Evolutionary conservation across 495 filamentous ascomycete species (phyloP).

Genomic region (Annulohypoxylon moriforme): DNA sequence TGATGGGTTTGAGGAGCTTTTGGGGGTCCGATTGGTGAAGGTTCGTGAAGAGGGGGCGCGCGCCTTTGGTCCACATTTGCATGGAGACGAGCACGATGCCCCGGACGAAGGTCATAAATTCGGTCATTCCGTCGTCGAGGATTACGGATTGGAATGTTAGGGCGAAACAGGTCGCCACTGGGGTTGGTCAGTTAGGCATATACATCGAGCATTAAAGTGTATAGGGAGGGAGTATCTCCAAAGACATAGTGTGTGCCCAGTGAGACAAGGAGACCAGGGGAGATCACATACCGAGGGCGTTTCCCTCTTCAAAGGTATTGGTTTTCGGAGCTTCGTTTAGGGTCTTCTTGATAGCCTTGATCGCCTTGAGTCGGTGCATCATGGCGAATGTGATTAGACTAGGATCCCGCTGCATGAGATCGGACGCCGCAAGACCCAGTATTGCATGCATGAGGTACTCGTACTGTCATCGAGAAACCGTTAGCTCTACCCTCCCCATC

Average conservation of each 20-base stretch:
- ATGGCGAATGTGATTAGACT: conserved; percentile 57
- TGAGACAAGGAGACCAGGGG: background rate
- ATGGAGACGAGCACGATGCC: conserved; percentile 66
- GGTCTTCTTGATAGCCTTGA: conserved; percentile 63
- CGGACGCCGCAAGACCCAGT: conserved; percentile 67
- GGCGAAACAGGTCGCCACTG: conserved; percentile 68
- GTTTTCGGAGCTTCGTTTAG: conserved; percentile 52
- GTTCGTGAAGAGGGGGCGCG: conserved; percentile 61
- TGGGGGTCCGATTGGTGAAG: conserved; percentile 49
- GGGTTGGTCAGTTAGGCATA: conserved; percentile 16
- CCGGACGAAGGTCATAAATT: conserved; percentile 72
- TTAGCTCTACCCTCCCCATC: conserved; percentile 8
- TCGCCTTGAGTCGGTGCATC: conserved; percentile 66
- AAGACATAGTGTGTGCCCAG: background rate
- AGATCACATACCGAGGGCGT: conserved; percentile 50
- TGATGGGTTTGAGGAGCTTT: conserved; percentile 49
- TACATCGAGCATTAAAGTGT: too few species aligned
- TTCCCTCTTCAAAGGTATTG: conserved; percentile 55
- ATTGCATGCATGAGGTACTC: conserved; percentile 70
- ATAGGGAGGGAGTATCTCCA: too few species aligned
- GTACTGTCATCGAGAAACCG: conserved; percentile 46
- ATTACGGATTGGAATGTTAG: conserved; percentile 70
- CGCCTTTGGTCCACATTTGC: conserved; percentile 58
- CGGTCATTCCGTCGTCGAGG: conserved; percentile 68
- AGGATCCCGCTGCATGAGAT: conserved; percentile 55